These are phyloP conservation scores for Coriaria nepalensis DNA, from an alignment of 306 rosid species.

Conservation along the genomic window DNA sequence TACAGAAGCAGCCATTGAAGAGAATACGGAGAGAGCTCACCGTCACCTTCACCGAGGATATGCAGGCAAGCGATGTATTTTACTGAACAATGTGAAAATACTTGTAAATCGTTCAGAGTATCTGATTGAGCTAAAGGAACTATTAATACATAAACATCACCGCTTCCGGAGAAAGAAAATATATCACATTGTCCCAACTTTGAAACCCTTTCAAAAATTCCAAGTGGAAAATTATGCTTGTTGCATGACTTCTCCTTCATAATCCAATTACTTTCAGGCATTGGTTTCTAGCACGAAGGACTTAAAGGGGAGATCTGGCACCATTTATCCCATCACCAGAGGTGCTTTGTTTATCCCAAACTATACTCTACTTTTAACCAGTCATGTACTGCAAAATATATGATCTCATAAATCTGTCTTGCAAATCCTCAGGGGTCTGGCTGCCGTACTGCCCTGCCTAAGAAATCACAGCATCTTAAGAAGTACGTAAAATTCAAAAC, in stretches of 20 bases:
- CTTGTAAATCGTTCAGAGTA: constrained; percentile 7
- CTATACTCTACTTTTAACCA: constrained; percentile 6
- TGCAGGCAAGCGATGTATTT: constrained; percentile 39
- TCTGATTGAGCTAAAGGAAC: constrained; percentile 4
- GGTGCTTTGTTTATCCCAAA: constrained; percentile 28
- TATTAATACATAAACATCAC: background rate
- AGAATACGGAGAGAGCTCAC: constrained; percentile 37
- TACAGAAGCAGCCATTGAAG: constrained; percentile 44
- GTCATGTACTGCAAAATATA: constrained; percentile 7
- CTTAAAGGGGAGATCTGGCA: constrained; percentile 17
- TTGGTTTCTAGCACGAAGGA: constrained; percentile 28
- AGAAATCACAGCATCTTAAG: constrained; percentile 26
- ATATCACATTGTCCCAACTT: too few species aligned
- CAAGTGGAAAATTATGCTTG: background rate
- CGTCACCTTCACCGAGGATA: constrained; percentile 42
- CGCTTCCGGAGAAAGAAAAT: background rate
- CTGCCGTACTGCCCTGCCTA: constrained; percentile 15
- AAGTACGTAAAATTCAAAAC: constrained; percentile 27
- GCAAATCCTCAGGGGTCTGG: constrained; percentile 39
- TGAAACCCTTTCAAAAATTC: constrained; percentile 3
- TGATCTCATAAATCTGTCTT: constrained; percentile 10
- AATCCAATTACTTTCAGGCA: constrained; percentile 31
- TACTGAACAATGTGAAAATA: constrained; percentile 12
- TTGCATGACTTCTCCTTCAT: constrained; percentile 15
- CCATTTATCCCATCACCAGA: constrained; percentile 27